Base-by-base conservation (phyloP, 768 basidiomycete species). In the Solioccasus polychromus region DNA sequence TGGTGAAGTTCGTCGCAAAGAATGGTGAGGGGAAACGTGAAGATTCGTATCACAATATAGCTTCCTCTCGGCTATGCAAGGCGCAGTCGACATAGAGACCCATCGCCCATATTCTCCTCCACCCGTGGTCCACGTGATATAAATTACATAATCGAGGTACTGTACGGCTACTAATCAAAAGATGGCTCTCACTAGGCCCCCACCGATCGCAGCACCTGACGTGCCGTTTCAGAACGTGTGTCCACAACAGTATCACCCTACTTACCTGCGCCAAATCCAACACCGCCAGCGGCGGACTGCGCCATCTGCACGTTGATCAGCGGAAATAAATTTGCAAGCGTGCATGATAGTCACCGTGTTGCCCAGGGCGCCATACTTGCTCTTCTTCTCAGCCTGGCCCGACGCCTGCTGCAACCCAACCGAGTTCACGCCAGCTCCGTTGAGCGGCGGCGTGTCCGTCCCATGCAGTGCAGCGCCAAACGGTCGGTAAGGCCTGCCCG, bases 231-330 rank as follows among this genome's bases (percentile, higher is more conserved):
- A 53, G 44, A 18, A 24, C 6, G n/a, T 11, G 20, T 23, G 15
- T 23, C 19, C 0, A 11, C 3, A 1, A 8, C 2, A 18, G 3
- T 32, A 2, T 20, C 0, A 42, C 28, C 41, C 7, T 12, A 70
- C 78, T 40, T 40, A 82, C 85, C 84, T 47, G 83, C 85, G 55
- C 87, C 87, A 52, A 87, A 87, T 0, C 87, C 87, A 44, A 81
- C 79, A 59, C 88, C 88, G 23, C 86, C 85, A 15, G 71, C 80
- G 12, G 80, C 80, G 24, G 79, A 76, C 45, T 79, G 68, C 2
- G 79, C 81, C 72, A 82, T 68, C 80, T 67, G 26, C 47, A 49
- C 22, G 45, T 39, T 40, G 35, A 30, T 63, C 45, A 61, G 61
- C 51, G 48, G 48, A 51, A 38, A 50, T 45, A 17, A 47, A 47